Percentiles rank a stretch among this genome's conserved stretches.
Evolutionary conservation across 345 rosid genomes (phyloP).

Genomic region (Laguncularia racemosa): DNA sequence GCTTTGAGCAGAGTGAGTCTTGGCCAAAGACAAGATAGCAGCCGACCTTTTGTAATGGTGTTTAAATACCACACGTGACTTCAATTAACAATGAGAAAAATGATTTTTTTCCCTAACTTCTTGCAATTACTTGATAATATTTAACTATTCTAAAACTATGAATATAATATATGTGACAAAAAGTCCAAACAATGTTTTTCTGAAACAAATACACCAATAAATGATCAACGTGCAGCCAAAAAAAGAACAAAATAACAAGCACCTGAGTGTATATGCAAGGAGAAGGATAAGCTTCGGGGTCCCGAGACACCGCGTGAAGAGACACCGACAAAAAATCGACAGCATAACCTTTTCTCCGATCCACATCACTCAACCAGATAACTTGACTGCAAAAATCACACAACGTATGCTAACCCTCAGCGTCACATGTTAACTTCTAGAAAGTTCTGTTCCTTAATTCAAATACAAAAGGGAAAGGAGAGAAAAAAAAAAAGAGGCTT

Average conservation of each 20-base stretch:
- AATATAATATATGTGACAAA: too few relatives aligned
- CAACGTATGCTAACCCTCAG: not conserved
- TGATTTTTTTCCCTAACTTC: too few relatives aligned
- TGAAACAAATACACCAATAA: too few relatives aligned
- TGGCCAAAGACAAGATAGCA: too few relatives aligned
- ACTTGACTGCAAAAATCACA: slow-evolving; percentile 48
- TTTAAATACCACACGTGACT: too few relatives aligned
- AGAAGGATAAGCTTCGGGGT: slow-evolving; percentile 76
- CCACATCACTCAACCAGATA: slow-evolving; percentile 81
- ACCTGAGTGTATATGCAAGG: slow-evolving; percentile 96
- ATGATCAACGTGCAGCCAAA: not conserved
- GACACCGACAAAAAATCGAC: slow-evolving; percentile 81
- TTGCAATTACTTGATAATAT: too few relatives aligned
- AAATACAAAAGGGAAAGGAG: not conserved
- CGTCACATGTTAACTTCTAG: not conserved
- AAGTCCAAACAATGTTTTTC: too few relatives aligned
- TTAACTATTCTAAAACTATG: too few relatives aligned
- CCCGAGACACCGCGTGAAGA: slow-evolving; percentile 86
- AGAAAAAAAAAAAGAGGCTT: not conserved
- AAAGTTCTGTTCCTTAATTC: not conserved
- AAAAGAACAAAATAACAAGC: not conserved
- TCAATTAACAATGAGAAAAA: too few relatives aligned
- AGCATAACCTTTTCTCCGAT: slow-evolving; percentile 62
- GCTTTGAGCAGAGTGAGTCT: too few relatives aligned
- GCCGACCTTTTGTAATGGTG: too few relatives aligned